Base-by-base conservation (phyloP, 352 stramenopile genomes). In the Phytophthora kernoviae region DNA sequence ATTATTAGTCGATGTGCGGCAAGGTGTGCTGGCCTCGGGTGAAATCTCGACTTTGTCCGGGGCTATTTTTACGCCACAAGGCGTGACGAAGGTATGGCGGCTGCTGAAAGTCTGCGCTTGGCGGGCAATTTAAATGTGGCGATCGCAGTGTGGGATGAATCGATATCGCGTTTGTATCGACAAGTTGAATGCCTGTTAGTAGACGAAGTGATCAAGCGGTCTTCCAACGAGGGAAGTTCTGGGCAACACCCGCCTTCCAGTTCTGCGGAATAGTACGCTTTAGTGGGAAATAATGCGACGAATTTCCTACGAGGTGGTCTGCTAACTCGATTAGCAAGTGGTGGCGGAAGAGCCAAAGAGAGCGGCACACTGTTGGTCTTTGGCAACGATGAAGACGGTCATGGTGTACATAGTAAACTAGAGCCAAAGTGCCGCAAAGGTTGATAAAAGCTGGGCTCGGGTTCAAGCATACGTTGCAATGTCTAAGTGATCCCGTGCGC, bases 141-240 rank as follows among this genome's bases (percentile, higher is more conserved):
- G 15, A 43, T 43, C 6, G n/a, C 37, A 11, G n/a, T 43, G n/a
- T 43, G 37, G 37, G 37, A 43, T 21, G n/a, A 43, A 43, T 43
- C n/a, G 37, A 43, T 43, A 21, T 14, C 37, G 9, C 37, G n/a
- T 2, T 9, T 43, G 6, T 21, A 43, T 21, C 37, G 9, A 21
- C 37, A 43, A 43, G 37, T 43, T 14, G 37, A 43, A 17, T 6
- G 37, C 21, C 5, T 43, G 15, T 43, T 43, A 17, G 37, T 43
- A 14, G 37, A 43, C 37, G 37, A 43, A 20, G 37, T 14, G 6
- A 18, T 43, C 37, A 5, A 17, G 4, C 14, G 4, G 37, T 14
- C n/a, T 18, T 15, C 15, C 37, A 43, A 21, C n/a, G 15, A 9
- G 6, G 24, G 24, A 30, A 30, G 24, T 6, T 30, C 24, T 30